A percentile compares a stretch with the other conserved stretches of the same genome.
These are phyloP conservation scores for Cladosporium sp. DNA, from an alignment of 2,329 filamentous ascomycete genomes.

Conservation along the genomic window DNA sequence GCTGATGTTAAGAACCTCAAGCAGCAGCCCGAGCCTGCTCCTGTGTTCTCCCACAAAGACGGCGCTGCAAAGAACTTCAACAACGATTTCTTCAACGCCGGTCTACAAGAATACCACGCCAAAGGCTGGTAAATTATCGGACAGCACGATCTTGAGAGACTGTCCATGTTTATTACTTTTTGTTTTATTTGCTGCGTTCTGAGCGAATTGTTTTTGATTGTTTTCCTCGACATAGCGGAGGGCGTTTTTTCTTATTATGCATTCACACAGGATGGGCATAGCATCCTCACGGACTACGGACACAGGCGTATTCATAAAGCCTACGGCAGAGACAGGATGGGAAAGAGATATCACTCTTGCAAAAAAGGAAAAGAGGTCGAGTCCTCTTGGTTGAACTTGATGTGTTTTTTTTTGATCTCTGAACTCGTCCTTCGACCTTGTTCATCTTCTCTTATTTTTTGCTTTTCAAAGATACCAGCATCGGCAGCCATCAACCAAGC, in stretches of 20 bases:
- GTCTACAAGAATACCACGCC: constrained; percentile 80
- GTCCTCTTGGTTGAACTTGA: background rate
- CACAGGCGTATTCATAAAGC: constrained; percentile 11
- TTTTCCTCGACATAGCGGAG: constrained; percentile 20
- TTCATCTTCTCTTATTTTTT: background rate
- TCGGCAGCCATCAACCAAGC: constrained; percentile 7
- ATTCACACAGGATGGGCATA: constrained; percentile 18
- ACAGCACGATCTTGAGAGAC: constrained; percentile 21
- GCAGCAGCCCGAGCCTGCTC: constrained; percentile 70
- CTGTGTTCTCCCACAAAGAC: constrained; percentile 44
- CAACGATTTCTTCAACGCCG: constrained; percentile 84
- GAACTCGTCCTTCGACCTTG: background rate
- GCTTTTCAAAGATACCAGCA: constrained; percentile 17
- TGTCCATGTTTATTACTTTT: constrained; percentile 5
- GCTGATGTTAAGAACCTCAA: constrained; percentile 76
- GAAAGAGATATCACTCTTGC: background rate
- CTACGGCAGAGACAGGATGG: constrained; percentile 11
- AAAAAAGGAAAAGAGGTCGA: background rate
- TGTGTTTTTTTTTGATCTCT: background rate
- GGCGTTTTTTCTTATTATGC: constrained; percentile 14
- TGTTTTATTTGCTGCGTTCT: constrained; percentile 20
- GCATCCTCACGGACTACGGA: constrained; percentile 19
- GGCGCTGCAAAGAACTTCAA: constrained; percentile 60
- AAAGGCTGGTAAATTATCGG: constrained; percentile 73
- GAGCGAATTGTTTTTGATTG: constrained; percentile 14